Evolutionary conservation across 345 rosid species (phyloP), one percentile per base, ranked within the genome.

Genomic region (Physaria fendleri): DNA sequence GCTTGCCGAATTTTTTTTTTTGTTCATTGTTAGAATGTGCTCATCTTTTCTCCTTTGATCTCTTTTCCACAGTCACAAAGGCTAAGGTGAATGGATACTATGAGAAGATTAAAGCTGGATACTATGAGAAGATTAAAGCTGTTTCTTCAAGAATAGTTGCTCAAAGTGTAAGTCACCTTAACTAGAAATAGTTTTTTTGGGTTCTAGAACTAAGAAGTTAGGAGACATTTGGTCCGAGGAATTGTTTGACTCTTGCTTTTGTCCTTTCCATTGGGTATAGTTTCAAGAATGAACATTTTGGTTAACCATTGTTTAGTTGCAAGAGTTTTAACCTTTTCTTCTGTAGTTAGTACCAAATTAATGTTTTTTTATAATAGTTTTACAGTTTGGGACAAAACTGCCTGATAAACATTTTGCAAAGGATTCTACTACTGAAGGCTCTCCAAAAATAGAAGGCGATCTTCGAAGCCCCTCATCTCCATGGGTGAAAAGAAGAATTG

Each of bases 401-500:
- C 13, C 80, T 14, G 50, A 65, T 41, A 82, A 76, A 50, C 27
- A 82, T 12, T 23, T 55, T 69, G 47, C 35, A 4, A 62, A 65
- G 44, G 71, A 51, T 68, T 73, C 78, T 39, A 47, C 69, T 6
- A 79, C 63, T 5, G 82, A 40, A 56, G 77, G 72, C 68, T 65
- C 82, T 61, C 37, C 74, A 5, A 78, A 34, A 21, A 3, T 59
- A 28, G 85, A 80, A 60, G 74, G 40, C 24, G 84, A 79, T 57
- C 59, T 45, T 33, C 75, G 56, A 1, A 49, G 52, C 28, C 78
- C 92, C 11, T 70, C 85, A 39, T 79, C 82, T 39, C 86, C 84
- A 15, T 84, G 82, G 59, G 62, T 88, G 77, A 78, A 95, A 80
- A 83, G 91, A 81, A 81, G 95, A 85, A 56, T 70, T 13, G 81